Evolutionary conservation across 2,329 filamentous ascomycete genomes (phyloP).

Genomic region (Alternaria sp.): DNA sequence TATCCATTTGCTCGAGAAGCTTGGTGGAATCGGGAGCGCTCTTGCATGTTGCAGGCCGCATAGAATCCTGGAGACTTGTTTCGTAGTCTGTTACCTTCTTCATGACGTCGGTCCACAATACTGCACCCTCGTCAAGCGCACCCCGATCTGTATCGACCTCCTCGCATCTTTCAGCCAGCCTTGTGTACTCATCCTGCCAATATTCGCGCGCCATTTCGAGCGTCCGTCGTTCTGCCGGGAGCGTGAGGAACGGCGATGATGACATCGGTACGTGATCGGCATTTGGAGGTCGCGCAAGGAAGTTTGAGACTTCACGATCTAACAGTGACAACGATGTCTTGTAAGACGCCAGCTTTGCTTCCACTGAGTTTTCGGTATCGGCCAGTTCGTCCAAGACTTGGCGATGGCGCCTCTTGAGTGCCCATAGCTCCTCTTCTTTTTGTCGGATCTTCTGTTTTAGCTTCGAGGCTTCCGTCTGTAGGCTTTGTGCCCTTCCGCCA

Average conservation of each 20-base stretch:
- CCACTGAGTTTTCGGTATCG: conserved; percentile 70
- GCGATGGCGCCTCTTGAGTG: conserved; percentile 68
- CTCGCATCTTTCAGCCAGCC: conserved; percentile 63
- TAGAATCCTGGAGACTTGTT: conserved; percentile 64
- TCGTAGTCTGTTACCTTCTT: conserved; percentile 71
- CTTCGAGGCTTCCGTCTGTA: conserved; percentile 61
- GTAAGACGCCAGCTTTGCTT: conserved; percentile 77
- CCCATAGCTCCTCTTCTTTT: conserved; percentile 69
- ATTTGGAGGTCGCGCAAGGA: conserved; percentile 66
- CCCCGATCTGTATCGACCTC: conserved; percentile 68
- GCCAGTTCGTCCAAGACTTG: conserved; percentile 68
- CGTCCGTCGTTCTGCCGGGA: conserved; percentile 72
- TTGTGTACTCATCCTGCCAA: conserved; percentile 70
- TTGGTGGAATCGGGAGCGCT: conserved; percentile 28
- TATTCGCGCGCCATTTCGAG: conserved; percentile 74
- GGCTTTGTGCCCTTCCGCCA: conserved; percentile 62
- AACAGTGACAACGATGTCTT: conserved; percentile 71
- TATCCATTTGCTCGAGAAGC: conserved; percentile 60
- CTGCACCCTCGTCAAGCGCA: conserved; percentile 72
- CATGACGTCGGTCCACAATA: conserved; percentile 71
- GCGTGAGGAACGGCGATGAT: conserved; percentile 62
- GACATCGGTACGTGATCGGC: conserved; percentile 41
- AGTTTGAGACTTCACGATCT: conserved; percentile 67
- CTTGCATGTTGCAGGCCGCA: conserved; percentile 51
- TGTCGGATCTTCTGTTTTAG: conserved; percentile 71